A percentile compares a stretch with the other conserved stretches of the same genome.
Conservation (phyloP, 2,329 filamentous ascomycete genomes). For the Colletotrichum lini region DNA sequence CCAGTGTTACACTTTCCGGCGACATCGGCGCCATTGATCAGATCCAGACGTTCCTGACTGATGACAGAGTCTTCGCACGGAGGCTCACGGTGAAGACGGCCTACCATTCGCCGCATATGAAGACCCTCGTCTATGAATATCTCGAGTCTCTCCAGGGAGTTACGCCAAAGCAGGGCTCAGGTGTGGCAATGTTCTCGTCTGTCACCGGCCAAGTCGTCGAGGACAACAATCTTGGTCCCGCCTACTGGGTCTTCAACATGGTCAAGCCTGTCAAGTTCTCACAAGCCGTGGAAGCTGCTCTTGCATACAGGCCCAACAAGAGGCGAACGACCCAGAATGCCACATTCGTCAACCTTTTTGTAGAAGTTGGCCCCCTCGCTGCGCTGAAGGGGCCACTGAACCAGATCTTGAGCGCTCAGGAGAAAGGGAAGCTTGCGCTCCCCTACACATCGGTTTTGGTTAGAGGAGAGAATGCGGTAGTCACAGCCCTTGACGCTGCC, state of each 20-base stretch:
- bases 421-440: conserved; percentile 47
- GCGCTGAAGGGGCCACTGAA: conserved; percentile 26
- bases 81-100: conserved; percentile 49
- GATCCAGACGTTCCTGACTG: not conserved
- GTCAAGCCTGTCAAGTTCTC: no score
- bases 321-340: no score
- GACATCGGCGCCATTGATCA: not conserved
- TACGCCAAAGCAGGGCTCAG: no score
- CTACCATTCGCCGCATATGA: conserved; percentile 51
- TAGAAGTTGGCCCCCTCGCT: conserved; percentile 33
- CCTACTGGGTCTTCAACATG: no score
- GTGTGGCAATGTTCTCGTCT: no score
- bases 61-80: conserved; percentile 16
- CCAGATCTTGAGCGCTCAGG: conserved; percentile 18
- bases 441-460: conserved; percentile 11
- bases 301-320: no score
- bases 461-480: not conserved
- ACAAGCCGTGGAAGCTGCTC: no score
- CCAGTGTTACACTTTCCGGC: not conserved
- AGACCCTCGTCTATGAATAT: not conserved
- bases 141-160: no score
- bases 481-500: not conserved
- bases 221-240: no score
- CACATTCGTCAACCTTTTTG: not conserved
- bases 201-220: no score